These are phyloP conservation scores for Lenwebbia sp. DNA, from an alignment of 345 rosid genomes.

Conservation along the genomic window DNA sequence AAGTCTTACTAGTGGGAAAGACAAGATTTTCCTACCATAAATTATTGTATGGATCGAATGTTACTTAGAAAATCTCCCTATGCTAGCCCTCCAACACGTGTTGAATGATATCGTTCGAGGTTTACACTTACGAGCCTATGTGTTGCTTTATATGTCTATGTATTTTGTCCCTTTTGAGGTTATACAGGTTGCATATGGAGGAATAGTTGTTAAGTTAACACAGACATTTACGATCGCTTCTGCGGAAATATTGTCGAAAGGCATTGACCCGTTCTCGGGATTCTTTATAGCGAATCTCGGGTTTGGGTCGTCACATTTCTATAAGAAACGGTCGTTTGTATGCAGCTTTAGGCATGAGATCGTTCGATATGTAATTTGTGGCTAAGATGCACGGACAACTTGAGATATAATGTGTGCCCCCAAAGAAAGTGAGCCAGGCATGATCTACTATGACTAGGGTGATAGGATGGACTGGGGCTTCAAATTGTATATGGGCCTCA, in stretches of 20 bases:
- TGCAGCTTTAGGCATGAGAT: background rate
- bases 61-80: background rate
- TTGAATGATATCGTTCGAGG: background rate
- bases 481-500: background rate
- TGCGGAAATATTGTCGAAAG: background rate
- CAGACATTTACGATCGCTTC: accelerated
- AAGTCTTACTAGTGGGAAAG: background rate
- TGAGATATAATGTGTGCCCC: background rate
- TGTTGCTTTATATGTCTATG: too few species aligned
- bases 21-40: background rate
- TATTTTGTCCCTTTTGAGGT: background rate
- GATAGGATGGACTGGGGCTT: background rate
- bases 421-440: background rate
- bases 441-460: background rate
- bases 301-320: background rate
- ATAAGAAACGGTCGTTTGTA: background rate
- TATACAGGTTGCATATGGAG: background rate
- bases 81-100: background rate
- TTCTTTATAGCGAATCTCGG: background rate
- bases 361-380: background rate
- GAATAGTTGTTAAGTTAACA: background rate
- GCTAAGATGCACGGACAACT: background rate
- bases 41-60: background rate
- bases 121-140: background rate
- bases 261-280: background rate